These are phyloP conservation scores for Xylaria palmicola DNA, from an alignment of 495 filamentous ascomycete genomes.

Conservation along the genomic window DNA sequence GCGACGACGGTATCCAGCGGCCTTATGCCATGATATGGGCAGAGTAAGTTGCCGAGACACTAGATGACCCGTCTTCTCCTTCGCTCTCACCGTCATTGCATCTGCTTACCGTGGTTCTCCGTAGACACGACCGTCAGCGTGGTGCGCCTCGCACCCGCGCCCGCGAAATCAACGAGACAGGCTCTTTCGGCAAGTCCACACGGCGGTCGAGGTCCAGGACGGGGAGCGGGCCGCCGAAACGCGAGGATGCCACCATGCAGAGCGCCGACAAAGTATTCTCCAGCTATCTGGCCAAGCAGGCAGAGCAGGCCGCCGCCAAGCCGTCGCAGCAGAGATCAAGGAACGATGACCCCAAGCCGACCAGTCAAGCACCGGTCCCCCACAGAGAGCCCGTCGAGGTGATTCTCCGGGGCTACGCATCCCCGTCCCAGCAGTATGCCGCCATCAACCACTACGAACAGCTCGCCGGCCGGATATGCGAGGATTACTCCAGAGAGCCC, in stretches of 20 bases:
- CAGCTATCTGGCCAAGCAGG: slow-evolving; percentile 38
- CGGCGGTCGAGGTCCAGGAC: slow-evolving; percentile 52
- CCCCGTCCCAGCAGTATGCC: slow-evolving; percentile 70
- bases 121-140: slow-evolving; percentile 30
- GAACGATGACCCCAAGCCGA: slow-evolving; percentile 32
- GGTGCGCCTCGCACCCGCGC: slow-evolving; percentile 34
- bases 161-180: slow-evolving; percentile 47
- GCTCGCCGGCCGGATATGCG: slow-evolving; percentile 76
- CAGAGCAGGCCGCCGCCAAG: slow-evolving; percentile 18
- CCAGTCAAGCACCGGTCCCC: slow-evolving; percentile 23
- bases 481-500: slow-evolving; percentile 80
- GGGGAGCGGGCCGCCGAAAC: slow-evolving; percentile 46
- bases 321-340: slow-evolving; percentile 30
- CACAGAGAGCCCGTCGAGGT: slow-evolving; percentile 66
- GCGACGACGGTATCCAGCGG: slow-evolving; percentile 54
- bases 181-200: slow-evolving; percentile 57
- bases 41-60: slow-evolving; percentile 39
- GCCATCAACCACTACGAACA: slow-evolving; percentile 83
- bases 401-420: slow-evolving; percentile 78
- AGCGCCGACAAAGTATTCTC: slow-evolving; percentile 52
- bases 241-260: slow-evolving; percentile 55
- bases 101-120: slow-evolving; percentile 18
- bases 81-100: neutral
- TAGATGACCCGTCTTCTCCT: neutral
- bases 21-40: slow-evolving; percentile 58